phyloP scores from a whole-genome alignment of 257 asterid species.

The Cordia subcordata region DNA sequence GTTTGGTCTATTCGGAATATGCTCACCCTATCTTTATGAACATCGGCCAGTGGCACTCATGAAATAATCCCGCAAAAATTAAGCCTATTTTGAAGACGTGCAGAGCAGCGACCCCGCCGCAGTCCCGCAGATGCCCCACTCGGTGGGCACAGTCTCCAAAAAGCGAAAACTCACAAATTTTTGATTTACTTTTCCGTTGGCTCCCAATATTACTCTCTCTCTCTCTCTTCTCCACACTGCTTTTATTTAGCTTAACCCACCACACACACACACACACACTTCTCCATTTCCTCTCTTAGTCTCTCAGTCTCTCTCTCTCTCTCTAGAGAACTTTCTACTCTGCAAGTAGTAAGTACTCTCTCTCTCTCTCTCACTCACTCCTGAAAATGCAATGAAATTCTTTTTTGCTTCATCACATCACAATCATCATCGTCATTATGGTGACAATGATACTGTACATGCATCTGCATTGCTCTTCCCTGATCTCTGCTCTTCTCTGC shows the following conservation, averaged over 20 bases:
- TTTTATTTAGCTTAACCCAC: slow-evolving; percentile 50
- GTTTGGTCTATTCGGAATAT: too few species aligned
- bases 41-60: slow-evolving; percentile 22
- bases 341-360: not conserved
- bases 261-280: not conserved
- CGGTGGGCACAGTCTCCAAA: slow-evolving; percentile 7
- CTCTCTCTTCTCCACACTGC: slow-evolving; percentile 11
- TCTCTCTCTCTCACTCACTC: not conserved
- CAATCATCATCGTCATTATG: too few species aligned
- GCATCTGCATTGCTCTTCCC: not conserved
- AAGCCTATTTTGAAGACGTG: slow-evolving; percentile 11
- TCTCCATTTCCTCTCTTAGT: too few species aligned
- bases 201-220: slow-evolving; percentile 1
- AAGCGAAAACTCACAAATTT: slow-evolving; percentile 21
- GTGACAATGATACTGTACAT: too few species aligned
- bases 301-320: slow-evolving; percentile 11
- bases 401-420: too few species aligned
- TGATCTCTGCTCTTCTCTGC: not conserved
- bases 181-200: slow-evolving; percentile 29
- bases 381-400: too few species aligned
- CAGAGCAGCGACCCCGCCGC: too few species aligned
- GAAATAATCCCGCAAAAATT: slow-evolving; percentile 1
- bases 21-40: too few species aligned
- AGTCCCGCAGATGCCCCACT: slow-evolving; percentile 8
- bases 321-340: not conserved